Base-by-base conservation (phyloP, 306 rosid genomes). In the Oemleria cerasiformis region DNA sequence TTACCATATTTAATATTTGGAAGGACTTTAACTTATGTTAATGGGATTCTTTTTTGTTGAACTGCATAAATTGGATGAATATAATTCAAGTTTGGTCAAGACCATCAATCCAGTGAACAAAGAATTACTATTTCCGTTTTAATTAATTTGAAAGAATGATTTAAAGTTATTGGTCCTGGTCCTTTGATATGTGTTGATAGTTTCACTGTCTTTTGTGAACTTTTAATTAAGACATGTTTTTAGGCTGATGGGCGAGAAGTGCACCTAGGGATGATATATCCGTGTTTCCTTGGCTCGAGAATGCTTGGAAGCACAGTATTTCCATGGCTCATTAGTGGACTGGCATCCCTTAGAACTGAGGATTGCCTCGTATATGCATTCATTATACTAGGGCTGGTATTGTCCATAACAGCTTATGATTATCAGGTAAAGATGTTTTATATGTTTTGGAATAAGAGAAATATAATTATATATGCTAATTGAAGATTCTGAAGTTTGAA, bases 231-330 rank as follows among this genome's bases (percentile, higher is more conserved):
- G 63, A 53, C 60, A 5, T 86, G 78, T 60, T 65, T 77, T 70
- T 81, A 94, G 97, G 99, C 96, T 78, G 99, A 94, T 45, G 99
- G 99, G 48, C 88, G 97, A 75, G 97, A 89, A 84, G 92, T 89
- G 85, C 86, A 86, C 76, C 73, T 94, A 19, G 97, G 97, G 70
- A 81, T 91, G 81, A 81, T 91, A 75, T 94, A 84, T 84, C 88
- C 95, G 56, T 91, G 91, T 78, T 78, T 94, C 71, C 48, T 91
- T 82, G 96, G 91, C 73, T 84, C 97, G 38, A 87, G 91, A 86
- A 94, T 94, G 95, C 81, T 94, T 23, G 99, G 99, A 79, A 91
- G 97, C 91, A 85, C 92, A 34, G 15, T 76, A 60, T 91, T 89
- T 80, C 96, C 97, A 3, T 89, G 95, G 92, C 84, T 94, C 38